Evolutionary conservation across 345 rosid species (phyloP).

Genomic region (Isatis tinctoria): DNA sequence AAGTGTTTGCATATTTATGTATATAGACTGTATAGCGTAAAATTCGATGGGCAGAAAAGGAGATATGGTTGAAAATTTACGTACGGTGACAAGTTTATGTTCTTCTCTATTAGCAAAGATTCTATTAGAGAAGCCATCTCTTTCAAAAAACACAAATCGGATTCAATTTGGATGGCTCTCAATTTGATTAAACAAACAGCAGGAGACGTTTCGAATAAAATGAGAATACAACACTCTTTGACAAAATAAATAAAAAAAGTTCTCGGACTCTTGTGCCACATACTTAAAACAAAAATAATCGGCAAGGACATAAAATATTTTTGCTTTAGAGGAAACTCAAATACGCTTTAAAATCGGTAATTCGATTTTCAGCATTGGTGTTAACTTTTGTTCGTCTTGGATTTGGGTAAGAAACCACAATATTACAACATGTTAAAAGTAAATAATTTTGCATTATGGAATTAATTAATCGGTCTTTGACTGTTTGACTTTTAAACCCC

Average conservation of each 20-base stretch:
- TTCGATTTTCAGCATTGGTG: no score
- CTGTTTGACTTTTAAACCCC: not conserved
- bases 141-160: not conserved
- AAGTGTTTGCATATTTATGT: constrained; percentile 6
- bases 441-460: not conserved
- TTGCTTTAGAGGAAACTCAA: no score
- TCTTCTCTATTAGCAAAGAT: not conserved
- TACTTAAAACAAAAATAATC: no score
- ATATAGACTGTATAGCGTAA: constrained; percentile 1
- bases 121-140: not conserved
- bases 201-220: not conserved
- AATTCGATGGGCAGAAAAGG: not conserved
- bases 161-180: not conserved
- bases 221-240: not conserved
- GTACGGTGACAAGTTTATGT: not conserved
- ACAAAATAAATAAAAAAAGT: not conserved
- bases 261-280: not conserved
- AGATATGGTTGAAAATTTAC: not conserved
- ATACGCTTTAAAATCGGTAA: no score
- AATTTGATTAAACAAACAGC: not conserved
- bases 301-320: no score
- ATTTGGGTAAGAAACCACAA: not conserved
- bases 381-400: not conserved
- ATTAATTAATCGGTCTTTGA: not conserved
- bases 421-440: not conserved